phyloP scores from a whole-genome alignment of 202 grass and related monocot genomes.

The Zoysia matrella region DNA sequence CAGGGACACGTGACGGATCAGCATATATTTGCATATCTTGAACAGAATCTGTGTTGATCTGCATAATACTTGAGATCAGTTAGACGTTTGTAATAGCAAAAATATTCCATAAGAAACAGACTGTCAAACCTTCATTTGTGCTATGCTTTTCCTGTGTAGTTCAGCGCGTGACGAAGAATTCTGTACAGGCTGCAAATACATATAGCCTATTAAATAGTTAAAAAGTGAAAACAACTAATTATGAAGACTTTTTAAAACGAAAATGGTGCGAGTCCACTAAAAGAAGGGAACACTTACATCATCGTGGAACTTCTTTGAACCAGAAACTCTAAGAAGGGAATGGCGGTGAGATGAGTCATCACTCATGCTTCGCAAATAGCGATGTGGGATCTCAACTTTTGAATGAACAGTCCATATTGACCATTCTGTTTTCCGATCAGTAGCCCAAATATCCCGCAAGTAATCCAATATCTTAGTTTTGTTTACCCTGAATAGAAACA shows the following conservation, averaged over 20 bases:
- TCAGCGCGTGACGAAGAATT: constrained; percentile 77
- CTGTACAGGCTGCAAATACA: constrained; percentile 65
- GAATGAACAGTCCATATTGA: no score
- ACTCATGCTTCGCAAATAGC: constrained; percentile 46
- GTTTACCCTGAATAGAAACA: constrained; percentile 69
- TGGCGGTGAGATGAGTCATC: constrained; percentile 83
- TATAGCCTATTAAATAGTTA: constrained; percentile 39
- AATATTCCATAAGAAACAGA: constrained; percentile 36
- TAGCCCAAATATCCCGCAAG: constrained; percentile 76
- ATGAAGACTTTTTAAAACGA: not conserved
- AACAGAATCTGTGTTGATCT: constrained; percentile 86
- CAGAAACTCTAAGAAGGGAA: constrained; percentile 68
- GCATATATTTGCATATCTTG: constrained; percentile 98
- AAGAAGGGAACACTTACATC: constrained; percentile 64
- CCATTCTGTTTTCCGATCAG: constrained; percentile 78
- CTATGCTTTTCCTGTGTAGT: constrained; percentile 93
- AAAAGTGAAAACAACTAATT: constrained; percentile 25
- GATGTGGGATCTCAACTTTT: no score
- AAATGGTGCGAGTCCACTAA: constrained; percentile 27
- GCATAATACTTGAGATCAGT: constrained; percentile 48
- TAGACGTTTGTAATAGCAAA: constrained; percentile 8
- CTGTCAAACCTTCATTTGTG: constrained; percentile 83
- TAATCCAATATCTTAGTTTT: constrained; percentile 88
- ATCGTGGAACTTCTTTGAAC: constrained; percentile 66
- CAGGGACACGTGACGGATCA: constrained; percentile 86